phyloP scores from a whole-genome alignment of 2,329 filamentous ascomycete genomes.

The Colletotrichum orbiculare region DNA sequence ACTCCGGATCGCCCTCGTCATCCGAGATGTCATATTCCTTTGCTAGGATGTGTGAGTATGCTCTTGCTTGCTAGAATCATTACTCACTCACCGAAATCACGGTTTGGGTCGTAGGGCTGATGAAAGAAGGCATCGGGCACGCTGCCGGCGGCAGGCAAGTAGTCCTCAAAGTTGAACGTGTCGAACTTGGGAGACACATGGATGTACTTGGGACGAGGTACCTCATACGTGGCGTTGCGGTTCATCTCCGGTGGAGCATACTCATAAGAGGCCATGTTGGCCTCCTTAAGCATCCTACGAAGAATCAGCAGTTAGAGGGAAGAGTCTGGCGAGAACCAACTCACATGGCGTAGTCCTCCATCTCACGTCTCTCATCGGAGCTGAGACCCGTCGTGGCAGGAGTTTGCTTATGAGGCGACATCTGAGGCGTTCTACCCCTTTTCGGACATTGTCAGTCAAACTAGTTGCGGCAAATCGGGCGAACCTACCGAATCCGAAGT shows the following conservation, averaged over 20 bases:
- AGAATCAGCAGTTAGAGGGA: background rate
- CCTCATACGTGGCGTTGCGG: slow-evolving; percentile 26
- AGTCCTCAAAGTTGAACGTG: slow-evolving; percentile 23
- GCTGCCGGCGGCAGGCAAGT: slow-evolving; percentile 5
- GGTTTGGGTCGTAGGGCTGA: slow-evolving; percentile 20
- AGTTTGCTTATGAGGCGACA: background rate
- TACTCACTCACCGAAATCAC: slow-evolving; percentile 20
- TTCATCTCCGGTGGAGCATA: slow-evolving; percentile 25
- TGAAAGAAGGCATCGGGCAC: slow-evolving; percentile 1
- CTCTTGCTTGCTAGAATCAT: background rate
- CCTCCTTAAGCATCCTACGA: slow-evolving; percentile 28
- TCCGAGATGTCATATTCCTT: slow-evolving; percentile 49
- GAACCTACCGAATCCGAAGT: no score
- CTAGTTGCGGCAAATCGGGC: no score
- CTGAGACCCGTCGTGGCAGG: background rate
- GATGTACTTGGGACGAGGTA: slow-evolving; percentile 36
- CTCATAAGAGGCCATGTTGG: slow-evolving; percentile 15
- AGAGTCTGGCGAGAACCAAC: background rate
- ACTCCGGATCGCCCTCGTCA: slow-evolving; percentile 51
- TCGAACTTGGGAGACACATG: slow-evolving; percentile 31
- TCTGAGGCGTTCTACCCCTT: background rate
- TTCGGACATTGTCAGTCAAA: no score
- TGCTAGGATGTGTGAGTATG: background rate
- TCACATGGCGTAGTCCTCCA: slow-evolving; percentile 8
- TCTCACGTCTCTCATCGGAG: background rate